Percentiles rank a stretch among this genome's conserved stretches.
Conservation (phyloP, 441 rosid genomes). For the Erysimum cheiri region DNA sequence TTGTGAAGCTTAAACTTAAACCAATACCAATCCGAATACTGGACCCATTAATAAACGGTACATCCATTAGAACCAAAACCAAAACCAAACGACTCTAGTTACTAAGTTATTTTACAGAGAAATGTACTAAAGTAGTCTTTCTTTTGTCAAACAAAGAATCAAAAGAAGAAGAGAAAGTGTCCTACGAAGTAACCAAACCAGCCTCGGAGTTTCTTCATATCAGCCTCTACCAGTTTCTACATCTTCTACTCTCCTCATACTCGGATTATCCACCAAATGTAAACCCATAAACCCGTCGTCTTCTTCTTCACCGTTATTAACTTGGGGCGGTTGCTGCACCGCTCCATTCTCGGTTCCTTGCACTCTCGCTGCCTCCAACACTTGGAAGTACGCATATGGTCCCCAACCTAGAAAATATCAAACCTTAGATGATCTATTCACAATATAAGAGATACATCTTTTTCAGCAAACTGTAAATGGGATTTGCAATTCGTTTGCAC, state of each 20-base stretch:
- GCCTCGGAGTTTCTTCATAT: slow-evolving; percentile 23
- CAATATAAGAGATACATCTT: not conserved
- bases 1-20: not conserved
- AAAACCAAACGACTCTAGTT: slow-evolving; percentile 5
- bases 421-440: not conserved
- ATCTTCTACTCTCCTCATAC: slow-evolving; percentile 45
- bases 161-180: slow-evolving; percentile 28
- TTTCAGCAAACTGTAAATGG: not conserved
- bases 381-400: slow-evolving; percentile 78
- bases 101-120: slow-evolving; percentile 11
- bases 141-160: slow-evolving; percentile 28
- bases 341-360: slow-evolving; percentile 42
- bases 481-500: slow-evolving; percentile 39
- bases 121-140: slow-evolving; percentile 1
- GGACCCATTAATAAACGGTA: slow-evolving; percentile 2
- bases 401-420: slow-evolving; percentile 67
- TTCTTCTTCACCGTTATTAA: slow-evolving; percentile 42
- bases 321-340: slow-evolving; percentile 35
- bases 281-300: slow-evolving; percentile 54
- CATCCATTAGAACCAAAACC: not conserved
- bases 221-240: slow-evolving; percentile 51
- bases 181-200: slow-evolving; percentile 18
- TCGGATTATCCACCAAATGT: slow-evolving; percentile 48
- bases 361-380: slow-evolving; percentile 51
- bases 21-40: not conserved